phyloP scores from a whole-genome alignment of 169 alveolate species.

The Eimeria maxima region DNA sequence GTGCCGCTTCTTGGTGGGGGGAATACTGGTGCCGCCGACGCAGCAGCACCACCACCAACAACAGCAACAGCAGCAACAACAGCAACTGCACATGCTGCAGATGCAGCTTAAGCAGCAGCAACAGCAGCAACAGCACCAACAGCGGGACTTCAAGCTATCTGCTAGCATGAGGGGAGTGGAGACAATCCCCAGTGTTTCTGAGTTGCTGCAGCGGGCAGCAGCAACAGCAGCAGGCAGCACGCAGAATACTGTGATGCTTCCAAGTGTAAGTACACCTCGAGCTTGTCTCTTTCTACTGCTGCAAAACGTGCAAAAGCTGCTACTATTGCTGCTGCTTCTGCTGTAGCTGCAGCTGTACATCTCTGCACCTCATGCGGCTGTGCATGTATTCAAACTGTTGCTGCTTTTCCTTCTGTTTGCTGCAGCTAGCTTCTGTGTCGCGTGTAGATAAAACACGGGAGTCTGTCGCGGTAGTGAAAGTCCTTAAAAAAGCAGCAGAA shows the following conservation, averaged over 20 bases:
- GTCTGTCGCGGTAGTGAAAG: background rate
- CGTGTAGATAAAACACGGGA: background rate
- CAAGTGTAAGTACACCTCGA: constrained; percentile 12
- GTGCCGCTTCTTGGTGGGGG: constrained; percentile 35
- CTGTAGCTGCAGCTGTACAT: too few species aligned
- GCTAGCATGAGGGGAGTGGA: constrained; percentile 6
- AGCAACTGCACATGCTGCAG: too few species aligned
- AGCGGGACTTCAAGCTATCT: background rate
- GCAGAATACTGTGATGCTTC: constrained; percentile 36
- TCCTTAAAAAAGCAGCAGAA: background rate
- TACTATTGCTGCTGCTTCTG: background rate
- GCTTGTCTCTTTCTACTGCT: background rate
- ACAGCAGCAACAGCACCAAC: constrained; percentile 9
- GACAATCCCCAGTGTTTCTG: constrained; percentile 33
- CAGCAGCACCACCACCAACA: background rate
- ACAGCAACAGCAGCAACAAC: too few species aligned
- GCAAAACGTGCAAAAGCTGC: background rate
- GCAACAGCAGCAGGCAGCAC: background rate
- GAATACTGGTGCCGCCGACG: background rate
- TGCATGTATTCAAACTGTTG: too few species aligned
- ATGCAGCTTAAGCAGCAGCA: too few species aligned
- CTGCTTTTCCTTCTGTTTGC: too few species aligned
- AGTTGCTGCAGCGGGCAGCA: constrained; percentile 40
- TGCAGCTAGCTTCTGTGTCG: constrained; percentile 17
- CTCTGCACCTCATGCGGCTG: too few species aligned